phyloP scores from a whole-genome alignment of 805 yeast species.

The Debaryomyces prosopidis region DNA sequence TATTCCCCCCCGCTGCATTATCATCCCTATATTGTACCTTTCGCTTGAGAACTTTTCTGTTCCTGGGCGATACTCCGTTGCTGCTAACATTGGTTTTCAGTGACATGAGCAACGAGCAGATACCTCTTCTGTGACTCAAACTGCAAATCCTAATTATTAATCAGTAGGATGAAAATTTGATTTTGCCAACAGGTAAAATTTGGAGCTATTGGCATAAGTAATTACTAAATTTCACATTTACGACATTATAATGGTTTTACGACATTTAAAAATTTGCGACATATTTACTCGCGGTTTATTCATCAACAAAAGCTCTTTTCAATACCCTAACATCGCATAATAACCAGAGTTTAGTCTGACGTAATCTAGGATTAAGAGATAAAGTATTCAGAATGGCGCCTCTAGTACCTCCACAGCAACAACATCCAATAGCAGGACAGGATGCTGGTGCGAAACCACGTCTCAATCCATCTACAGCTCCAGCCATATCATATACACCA shows the following conservation, averaged over 20 bases:
- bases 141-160: too few species aligned
- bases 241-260: not conserved
- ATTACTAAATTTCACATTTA: too few species aligned
- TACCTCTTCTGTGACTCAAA: too few species aligned
- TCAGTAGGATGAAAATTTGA: too few species aligned
- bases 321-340: slow-evolving; percentile 7
- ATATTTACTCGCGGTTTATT: not conserved
- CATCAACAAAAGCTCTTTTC: slow-evolving; percentile 2
- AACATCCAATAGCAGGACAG: slow-evolving; percentile 7
- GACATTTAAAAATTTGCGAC: not conserved
- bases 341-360: too few species aligned
- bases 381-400: slow-evolving; percentile 8
- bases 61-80: not conserved
- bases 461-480: slow-evolving; percentile 33
- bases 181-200: too few species aligned
- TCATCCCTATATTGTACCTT: slow-evolving; percentile 11
- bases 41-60: slow-evolving; percentile 20
- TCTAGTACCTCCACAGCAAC: slow-evolving; percentile 16
- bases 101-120: too few species aligned
- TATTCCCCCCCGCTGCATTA: slow-evolving; percentile 6
- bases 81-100: too few species aligned
- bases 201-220: too few species aligned
- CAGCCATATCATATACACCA: slow-evolving; percentile 43
- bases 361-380: too few species aligned
- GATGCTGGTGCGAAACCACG: slow-evolving; percentile 22